Base-by-base conservation (phyloP, 495 filamentous ascomycete genomes). In the Saxispiralis lemnorum region DNA sequence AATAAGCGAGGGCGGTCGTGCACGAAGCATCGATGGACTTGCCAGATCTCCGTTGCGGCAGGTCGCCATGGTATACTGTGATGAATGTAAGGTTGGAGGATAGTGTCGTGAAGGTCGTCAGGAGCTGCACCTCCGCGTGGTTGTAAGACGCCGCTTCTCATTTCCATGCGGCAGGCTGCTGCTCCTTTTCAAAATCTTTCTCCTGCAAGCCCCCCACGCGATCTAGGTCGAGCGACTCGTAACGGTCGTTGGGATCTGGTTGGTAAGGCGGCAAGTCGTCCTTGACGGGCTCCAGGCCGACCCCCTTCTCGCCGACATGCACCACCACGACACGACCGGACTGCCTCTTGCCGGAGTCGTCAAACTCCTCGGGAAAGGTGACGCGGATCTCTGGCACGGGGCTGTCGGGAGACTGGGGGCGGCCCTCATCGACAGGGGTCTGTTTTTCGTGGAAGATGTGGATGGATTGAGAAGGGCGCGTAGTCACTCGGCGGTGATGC, bases 311-410 rank as follows among this genome's bases (percentile, higher is more conserved):
- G 46, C 86, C 87, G 48, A 97, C 85, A 35, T 80, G 70, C 19
- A 97, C 88, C 10, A 96, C 73, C n/a, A 97, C 80, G 19, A 94
- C 81, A 9, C 84, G 72, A 20, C 86, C 87, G 38, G 79, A 86
- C 65, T 79, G 82, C 46, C 72, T 72, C 59, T 80, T 81, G 43
- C 92, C 92, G 31, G 64, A 57, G 35, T 77, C 74, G 51, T 94
- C 88, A 41, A 81, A 73, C 69, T 96, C 88, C 51, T 97, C 89
- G 12, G 89, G 89, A 66, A 97, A 95, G 0, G 89, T 97, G 56
- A 97, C 93, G 59, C 87, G 83, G 56, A 97, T 97, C 63, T 95
- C 84, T 10, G 89, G 89, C 11, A 96, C 73, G 44, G 69, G 83
- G 44, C 82, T 86, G 36, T 77, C 61, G 20, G 86, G 83, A 33